Base-by-base conservation (phyloP, 495 filamentous ascomycete species). In the Penicillium waksmanii region DNA sequence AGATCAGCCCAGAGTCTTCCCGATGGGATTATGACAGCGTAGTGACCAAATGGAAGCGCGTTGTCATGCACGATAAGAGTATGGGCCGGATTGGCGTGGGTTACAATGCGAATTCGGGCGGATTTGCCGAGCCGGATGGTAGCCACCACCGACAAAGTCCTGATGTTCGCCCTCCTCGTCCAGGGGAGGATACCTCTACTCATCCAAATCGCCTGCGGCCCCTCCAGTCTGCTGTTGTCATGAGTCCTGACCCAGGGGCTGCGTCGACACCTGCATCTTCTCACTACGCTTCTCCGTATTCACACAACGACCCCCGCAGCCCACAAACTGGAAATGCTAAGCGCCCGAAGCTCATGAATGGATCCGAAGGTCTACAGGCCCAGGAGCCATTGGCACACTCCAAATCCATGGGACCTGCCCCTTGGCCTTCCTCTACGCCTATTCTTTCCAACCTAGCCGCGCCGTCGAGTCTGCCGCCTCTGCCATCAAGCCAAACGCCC, bases 21-120 rank as follows among this genome's bases (percentile, higher is more conserved):
- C 71, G 78, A 33, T 86, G 82, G 80, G 83, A 85, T 57, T 86
- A 83, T 58, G 83, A 86, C 48, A 76, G 65, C 25, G 68, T 86
- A 2, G 69, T 87, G 9, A 66, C 81, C 12, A 86, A 85, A 63
- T 86, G 84, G 84, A 84, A 78, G 63, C 70, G 76, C 0, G 78
- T 83, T 12, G 73, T 87, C 8, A 76, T 79, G 76, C 78, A 80
- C 40, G 77, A 80, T 55, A 74, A 73, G 44, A 66, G 75, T 50
- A 79, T 80, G 73, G 78, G 78, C 19, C 73, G 76, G 3, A 65
- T 70, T 36, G 78, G 76, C 0, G 70, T 77, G 11, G 67, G 72
- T 13, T 64, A 72, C 31, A 55, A 51, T 25, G 9, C 53, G 2
- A 62, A 56, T 18, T 49, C 69, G 4, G 27, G 34, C 42, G 17